A percentile compares a stretch with the other conserved stretches of the same genome.
These are phyloP conservation scores for Debaryomyces udenii DNA, from an alignment of 1,139 yeast genomes.

Conservation along the genomic window DNA sequence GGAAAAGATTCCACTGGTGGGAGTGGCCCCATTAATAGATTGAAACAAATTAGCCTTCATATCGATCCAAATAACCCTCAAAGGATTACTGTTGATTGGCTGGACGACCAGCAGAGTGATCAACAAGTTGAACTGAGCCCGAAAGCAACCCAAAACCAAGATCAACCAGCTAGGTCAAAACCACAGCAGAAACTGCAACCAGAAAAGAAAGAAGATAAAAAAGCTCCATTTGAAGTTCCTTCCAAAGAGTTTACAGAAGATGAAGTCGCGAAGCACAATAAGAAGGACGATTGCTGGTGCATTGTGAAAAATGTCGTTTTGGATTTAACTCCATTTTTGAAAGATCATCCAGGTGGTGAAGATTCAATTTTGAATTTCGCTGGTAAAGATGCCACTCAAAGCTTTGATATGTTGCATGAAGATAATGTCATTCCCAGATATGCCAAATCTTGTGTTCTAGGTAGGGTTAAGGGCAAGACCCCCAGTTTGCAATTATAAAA, in stretches of 20 bases:
- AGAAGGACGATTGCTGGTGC: slow-evolving; percentile 78
- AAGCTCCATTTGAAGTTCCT: slow-evolving; percentile 39
- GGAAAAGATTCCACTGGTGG: slow-evolving; percentile 21
- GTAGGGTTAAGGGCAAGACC: slow-evolving; percentile 49
- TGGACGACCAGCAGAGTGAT: slow-evolving; percentile 10
- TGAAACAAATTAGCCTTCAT: slow-evolving; percentile 49
- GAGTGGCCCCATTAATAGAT: slow-evolving; percentile 28
- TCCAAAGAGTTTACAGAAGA: slow-evolving; percentile 47
- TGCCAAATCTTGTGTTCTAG: slow-evolving; percentile 50
- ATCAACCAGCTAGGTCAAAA: background rate
- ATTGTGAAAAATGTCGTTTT: slow-evolving; percentile 82
- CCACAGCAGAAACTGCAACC: background rate
- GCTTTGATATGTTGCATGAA: slow-evolving; percentile 67
- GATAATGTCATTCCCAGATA: slow-evolving; percentile 55
- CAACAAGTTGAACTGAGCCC: background rate
- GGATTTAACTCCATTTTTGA: slow-evolving; percentile 77
- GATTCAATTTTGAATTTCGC: slow-evolving; percentile 74
- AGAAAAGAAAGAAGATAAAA: slow-evolving; percentile 3
- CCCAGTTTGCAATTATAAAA: slow-evolving; percentile 32
- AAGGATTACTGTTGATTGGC: slow-evolving; percentile 36
- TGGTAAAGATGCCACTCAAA: slow-evolving; percentile 88
- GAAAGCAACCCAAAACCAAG: slow-evolving; percentile 1
- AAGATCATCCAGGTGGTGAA: slow-evolving; percentile 89
- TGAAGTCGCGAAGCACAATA: slow-evolving; percentile 68
- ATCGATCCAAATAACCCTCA: slow-evolving; percentile 42